phyloP scores from a whole-genome alignment of 805 yeast species.

The Komagataella mondaviorum region DNA sequence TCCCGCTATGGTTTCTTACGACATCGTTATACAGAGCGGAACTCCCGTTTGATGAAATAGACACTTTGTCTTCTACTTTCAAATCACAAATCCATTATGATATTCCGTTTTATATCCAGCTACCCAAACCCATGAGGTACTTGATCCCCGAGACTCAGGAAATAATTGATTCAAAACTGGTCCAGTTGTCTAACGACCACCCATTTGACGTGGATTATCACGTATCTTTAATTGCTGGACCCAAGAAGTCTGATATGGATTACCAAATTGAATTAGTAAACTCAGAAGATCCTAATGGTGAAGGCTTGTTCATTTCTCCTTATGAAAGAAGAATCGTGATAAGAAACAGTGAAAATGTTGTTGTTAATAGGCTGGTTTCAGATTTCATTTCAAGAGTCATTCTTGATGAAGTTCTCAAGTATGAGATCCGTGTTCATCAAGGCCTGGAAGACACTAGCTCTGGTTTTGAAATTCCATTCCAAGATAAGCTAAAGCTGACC shows the following conservation, averaged over 20 bases:
- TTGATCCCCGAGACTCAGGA: conserved; percentile 21
- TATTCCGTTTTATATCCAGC: conserved; percentile 30
- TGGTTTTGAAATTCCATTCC: neutral
- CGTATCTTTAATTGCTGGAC: conserved; percentile 13
- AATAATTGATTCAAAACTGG: conserved; percentile 18
- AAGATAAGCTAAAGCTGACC: neutral
- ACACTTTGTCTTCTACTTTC: conserved; percentile 11
- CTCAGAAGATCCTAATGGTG: conserved; percentile 10
- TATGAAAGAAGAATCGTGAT: conserved; percentile 19
- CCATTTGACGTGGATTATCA: conserved; percentile 17
- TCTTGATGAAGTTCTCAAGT: conserved; percentile 23
- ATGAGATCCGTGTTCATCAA: conserved; percentile 21
- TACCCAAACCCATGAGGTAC: conserved; percentile 17
- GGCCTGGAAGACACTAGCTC: conserved; percentile 2
- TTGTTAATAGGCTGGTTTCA: conserved; percentile 16
- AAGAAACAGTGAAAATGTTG: conserved; percentile 13
- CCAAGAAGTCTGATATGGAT: conserved; percentile 13
- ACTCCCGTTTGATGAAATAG: conserved; percentile 34
- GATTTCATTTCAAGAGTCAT: conserved; percentile 23
- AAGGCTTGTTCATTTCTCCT: conserved; percentile 21
- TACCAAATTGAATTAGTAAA: conserved; percentile 23
- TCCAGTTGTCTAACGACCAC: conserved; percentile 8
- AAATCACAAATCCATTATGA: conserved; percentile 12
- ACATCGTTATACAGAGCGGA: conserved; percentile 52
- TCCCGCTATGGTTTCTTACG: conserved; percentile 47